Base-by-base conservation (phyloP, 2,329 filamentous ascomycete species). In the Nothophaeocryptopus gaeumannii region DNA sequence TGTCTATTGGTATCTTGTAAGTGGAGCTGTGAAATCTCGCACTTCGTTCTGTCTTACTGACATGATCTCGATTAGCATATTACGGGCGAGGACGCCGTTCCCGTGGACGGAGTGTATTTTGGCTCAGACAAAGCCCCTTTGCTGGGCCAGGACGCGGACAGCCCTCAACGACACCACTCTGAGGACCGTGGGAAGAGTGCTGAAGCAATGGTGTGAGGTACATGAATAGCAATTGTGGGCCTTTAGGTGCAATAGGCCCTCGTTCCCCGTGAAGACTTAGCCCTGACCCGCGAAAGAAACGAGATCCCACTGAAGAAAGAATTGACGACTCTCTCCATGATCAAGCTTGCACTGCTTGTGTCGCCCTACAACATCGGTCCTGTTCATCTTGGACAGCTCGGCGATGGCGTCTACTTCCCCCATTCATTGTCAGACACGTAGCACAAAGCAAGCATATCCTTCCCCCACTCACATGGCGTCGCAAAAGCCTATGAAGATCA, bases 1-100 rank as follows among this genome's bases (percentile, higher is more conserved):
- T 0, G 74, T 74, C 12, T 77, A 75, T 57, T 78, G 73, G 74
- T 77, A 77, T 47, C 61, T 77, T 36, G 55, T 58, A 46, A 55
- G 55, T 50, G 15, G 29, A 16, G 33, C 12, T 14, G 33, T n/a
- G 4, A n/a, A 2, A 5, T 32, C 8, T n/a, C 16, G 13, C 40
- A 26, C 30, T 15, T 33, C 41, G 20, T 12, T 40, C 44, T 9
- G 14, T 40, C 11, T 29, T 39, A 34, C 15, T 40, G 41, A 43
- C 12, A 45, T 12, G 7, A 20, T 29, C 35, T 29, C 31, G 20
- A 26, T 26, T 38, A 58, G 53, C 50, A 58, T 36, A 42, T 47
- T 8, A 45, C 39, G n/a, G 46, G 49, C 34, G 53, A 56, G 29
- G 39, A 39, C 2, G 30, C 49, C 8, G 49, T 59, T 11, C 12